phyloP scores from a whole-genome alignment of 2,329 filamentous ascomycete genomes.

The Phyllosticta ampelicida region DNA sequence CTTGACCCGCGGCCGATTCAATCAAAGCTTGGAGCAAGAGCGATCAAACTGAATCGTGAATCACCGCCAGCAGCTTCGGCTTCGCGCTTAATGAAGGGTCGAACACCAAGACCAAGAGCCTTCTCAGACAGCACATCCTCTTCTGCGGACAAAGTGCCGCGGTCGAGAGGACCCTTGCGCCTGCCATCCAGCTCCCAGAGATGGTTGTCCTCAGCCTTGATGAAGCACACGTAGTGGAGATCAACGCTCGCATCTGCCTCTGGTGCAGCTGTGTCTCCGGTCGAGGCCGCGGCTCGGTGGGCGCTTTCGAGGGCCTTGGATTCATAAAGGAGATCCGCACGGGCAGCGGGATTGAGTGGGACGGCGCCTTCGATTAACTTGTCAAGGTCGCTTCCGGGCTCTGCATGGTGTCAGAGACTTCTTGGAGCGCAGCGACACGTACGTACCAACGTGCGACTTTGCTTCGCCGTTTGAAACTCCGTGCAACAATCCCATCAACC shows the following conservation, averaged over 20 bases:
- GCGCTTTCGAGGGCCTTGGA: conserved; percentile 65
- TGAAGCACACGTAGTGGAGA: conserved; percentile 92
- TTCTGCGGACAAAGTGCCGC: conserved; percentile 34
- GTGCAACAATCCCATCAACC: conserved; percentile 48
- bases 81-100: conserved; percentile 49
- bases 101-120: conserved; percentile 61
- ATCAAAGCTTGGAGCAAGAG: conserved; percentile 46
- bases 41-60: conserved; percentile 53
- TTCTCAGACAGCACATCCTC: conserved; percentile 52
- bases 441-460: conserved; percentile 27
- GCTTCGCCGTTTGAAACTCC: conserved; percentile 41
- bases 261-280: conserved; percentile 71
- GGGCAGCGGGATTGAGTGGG: conserved; percentile 52
- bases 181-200: conserved; percentile 75
- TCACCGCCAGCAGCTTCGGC: conserved; percentile 44
- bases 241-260: conserved; percentile 73
- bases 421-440: background rate
- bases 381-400: conserved; percentile 47
- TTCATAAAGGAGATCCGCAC: conserved; percentile 67
- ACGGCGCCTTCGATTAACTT: conserved; percentile 59
- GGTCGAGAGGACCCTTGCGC: conserved; percentile 60
- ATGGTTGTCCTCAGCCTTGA: conserved; percentile 57
- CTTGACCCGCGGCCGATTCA: conserved; percentile 22
- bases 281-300: conserved; percentile 64
- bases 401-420: conserved; percentile 17